Evolutionary conservation across 257 asterid genomes (phyloP).

Genomic region (Nicotiana tomentosiformis): DNA sequence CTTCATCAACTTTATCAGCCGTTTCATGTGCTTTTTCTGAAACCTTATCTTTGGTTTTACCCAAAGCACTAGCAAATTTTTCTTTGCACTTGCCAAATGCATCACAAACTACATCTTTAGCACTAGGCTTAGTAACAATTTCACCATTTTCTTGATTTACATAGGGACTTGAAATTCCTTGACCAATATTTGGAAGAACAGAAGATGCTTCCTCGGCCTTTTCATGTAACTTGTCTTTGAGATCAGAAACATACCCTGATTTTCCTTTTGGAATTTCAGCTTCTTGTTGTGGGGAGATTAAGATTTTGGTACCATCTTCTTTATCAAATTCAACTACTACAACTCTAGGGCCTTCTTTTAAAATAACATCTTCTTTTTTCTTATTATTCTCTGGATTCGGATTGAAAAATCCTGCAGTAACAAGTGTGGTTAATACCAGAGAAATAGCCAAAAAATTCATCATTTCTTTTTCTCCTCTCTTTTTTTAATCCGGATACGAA

Average conservation of each 20-base stretch:
- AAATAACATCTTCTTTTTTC: conserved; percentile 10
- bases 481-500: background rate
- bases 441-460: conserved; percentile 25
- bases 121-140: background rate
- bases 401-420: conserved; percentile 13
- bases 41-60: conserved; percentile 16
- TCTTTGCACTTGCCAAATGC: conserved; percentile 31
- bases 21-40: conserved; percentile 22
- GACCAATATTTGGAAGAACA: background rate
- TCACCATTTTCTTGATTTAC: background rate
- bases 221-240: conserved; percentile 16
- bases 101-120: conserved; percentile 25
- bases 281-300: conserved; percentile 22
- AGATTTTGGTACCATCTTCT: conserved; percentile 19
- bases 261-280: background rate
- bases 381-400: conserved; percentile 9
- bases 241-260: background rate
- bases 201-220: conserved; percentile 9
- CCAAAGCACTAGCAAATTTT: conserved; percentile 16
- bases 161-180: background rate
- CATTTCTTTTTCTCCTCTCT: conserved; percentile 7
- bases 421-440: conserved; percentile 24
- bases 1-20: conserved; percentile 22
- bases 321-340: conserved; percentile 41
- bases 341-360: conserved; percentile 33